These are phyloP conservation scores for Penicillium diatomitis DNA, from an alignment of 495 filamentous ascomycete species.

Conservation along the genomic window DNA sequence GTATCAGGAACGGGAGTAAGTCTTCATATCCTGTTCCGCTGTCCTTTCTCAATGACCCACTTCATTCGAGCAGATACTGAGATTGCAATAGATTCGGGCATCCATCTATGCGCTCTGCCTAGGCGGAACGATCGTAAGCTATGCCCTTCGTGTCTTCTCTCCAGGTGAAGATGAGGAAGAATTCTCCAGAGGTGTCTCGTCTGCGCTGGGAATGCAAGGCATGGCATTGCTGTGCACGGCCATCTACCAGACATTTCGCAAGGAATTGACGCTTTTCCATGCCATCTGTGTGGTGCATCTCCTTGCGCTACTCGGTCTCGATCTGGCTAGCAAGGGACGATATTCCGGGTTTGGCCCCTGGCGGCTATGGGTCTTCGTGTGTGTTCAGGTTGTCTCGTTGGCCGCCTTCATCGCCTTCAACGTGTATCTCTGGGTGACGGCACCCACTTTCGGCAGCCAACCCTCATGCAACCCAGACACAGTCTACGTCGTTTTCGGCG, in stretches of 20 bases:
- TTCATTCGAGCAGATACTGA: no score
- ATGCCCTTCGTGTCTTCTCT: constrained; percentile 7
- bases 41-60: no score
- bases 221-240: constrained; percentile 13
- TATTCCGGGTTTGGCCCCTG: constrained; percentile 11
- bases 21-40: neutral
- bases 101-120: constrained; percentile 13
- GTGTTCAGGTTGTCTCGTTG: constrained; percentile 6
- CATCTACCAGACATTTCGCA: constrained; percentile 12
- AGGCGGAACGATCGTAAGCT: constrained; percentile 10
- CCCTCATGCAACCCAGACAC: constrained; percentile 7
- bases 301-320: constrained; percentile 7
- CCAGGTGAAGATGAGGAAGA: constrained; percentile 11
- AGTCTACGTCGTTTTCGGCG: constrained; percentile 10
- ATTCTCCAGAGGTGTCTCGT: constrained; percentile 10
- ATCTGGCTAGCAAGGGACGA: constrained; percentile 12
- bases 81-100: constrained; percentile 4
- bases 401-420: constrained; percentile 11
- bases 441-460: constrained; percentile 10
- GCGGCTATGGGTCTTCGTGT: constrained; percentile 7
- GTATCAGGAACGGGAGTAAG: constrained; percentile 10
- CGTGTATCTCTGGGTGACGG: constrained; percentile 10
- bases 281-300: constrained; percentile 13
- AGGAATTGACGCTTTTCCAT: constrained; percentile 12
- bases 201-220: constrained; percentile 12